Base-by-base conservation (phyloP, 208 protist genomes). In the Trichomonas tenax region DNA sequence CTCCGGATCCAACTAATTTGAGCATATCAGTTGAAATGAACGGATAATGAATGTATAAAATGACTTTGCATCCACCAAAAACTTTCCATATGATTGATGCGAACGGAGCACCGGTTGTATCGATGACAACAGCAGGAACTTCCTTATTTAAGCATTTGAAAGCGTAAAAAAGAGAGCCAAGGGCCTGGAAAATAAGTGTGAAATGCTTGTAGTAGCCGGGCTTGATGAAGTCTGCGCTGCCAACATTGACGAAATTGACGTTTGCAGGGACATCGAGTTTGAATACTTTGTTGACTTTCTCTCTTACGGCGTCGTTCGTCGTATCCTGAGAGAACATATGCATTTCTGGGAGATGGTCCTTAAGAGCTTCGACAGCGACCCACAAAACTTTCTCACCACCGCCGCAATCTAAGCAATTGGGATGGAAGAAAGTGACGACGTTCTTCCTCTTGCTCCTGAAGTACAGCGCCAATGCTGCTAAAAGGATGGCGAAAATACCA, bases 31-130 rank as follows among this genome's bases (percentile, higher is more conserved):
- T 97, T 45, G 96, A 96, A 49, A 99, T 98, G 21, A 99, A 98
- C 38, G 99, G 99, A 97, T 99, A 99, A 97, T 99, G 99, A 0
- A 98, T 98, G 97, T 99, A 99, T 82, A 97, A 98, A 2, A 97
- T 98, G 9, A 99, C 98, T 0, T 58, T 96, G 82, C 97, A 97
- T 0, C 98, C 49, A 26, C 89, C 49, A 72, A 96, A 44, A 38
- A 51, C 34, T 26, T 72, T 81, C 48, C 89, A 72, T 41, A 81
- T 21, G 31, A 81, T 26, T 6, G 89, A 14, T 17, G 89, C 49
- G 26, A 96, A 96, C 26, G 89, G 89, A 9, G 49, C 45, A 36
- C 89, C 89, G 34, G 89, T 96, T 34, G 89, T 81, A 72, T 96
- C 89, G 17, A 96, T 63, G 31, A 96, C 89, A 31, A 51, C 31